Evolutionary conservation across 1,284 basidiomycete species (phyloP), one percentile per base, ranked within the genome.

Genomic region (Trichosporon sp.): DNA sequence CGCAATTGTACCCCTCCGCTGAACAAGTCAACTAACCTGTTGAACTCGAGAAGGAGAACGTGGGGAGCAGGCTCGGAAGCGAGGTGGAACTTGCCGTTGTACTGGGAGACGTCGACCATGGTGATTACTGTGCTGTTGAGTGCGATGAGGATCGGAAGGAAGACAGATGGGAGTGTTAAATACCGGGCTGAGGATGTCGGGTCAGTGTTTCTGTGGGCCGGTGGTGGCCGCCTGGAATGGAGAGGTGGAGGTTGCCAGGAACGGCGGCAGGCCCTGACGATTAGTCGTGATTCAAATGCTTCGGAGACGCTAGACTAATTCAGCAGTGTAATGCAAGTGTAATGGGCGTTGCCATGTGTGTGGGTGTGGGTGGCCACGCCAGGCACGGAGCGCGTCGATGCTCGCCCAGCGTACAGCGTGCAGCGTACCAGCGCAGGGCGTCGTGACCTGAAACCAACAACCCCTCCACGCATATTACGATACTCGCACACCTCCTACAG

Each of bases 21-120:
- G 34, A 35, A 15, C 21, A 13, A 1, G 63, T 31, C 6, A 11
- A 65, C 77, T 51, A 21, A 84, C 84, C 83, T 76, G 74, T 81
- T 79, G 63, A 84, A 76, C 67, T 79, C 79, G 44, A 84, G 74
- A 12, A 84, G 74, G 11, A 80, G 70, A 1, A 84, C 80, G n/a
- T 80, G 77, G 9, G 71, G 70, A 7, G 72, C 56, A 1, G 75
- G 75, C 73, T 76, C 72, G 3, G 73, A 75, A 11, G 76, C 70
- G 21, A 75, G 73, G 65, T 79, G 77, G 70, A 76, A 80, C 69
- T 76, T 70, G 12, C 76, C 77, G 44, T 71, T 73, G 66, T 72
- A 76, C 32, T 68, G 62, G 13, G 67, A 27, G 32, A 65, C 35
- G 70, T 74, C 47, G 70, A 68, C 71, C 27, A 62, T 73, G 42